Conservation (phyloP, 495 filamentous ascomycete genomes). For the Trichocladium uniseriatum region DNA sequence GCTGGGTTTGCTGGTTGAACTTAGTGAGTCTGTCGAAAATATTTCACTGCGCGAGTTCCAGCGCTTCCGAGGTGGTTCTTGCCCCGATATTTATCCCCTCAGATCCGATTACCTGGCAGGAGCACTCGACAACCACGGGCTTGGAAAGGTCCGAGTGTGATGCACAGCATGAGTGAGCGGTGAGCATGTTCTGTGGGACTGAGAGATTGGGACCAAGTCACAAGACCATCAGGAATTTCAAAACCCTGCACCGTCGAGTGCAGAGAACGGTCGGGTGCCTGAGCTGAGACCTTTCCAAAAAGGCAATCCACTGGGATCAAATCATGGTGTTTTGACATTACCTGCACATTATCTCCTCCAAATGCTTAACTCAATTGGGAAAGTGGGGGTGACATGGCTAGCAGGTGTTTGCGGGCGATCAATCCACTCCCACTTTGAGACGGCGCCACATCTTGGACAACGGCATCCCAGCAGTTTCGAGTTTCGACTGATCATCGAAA, state of each 20-base stretch:
- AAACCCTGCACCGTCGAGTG: neutral
- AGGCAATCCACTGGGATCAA: neutral
- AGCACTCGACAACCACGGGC: neutral
- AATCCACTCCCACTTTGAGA: neutral
- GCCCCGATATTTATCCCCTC: constrained; percentile 2
- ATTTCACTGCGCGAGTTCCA: neutral
- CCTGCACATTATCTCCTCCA: neutral
- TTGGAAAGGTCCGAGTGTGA: neutral
- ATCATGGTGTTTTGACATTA: constrained; percentile 4
- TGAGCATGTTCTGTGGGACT: constrained; percentile 13
- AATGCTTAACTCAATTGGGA: constrained; percentile 6
- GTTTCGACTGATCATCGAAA: neutral
- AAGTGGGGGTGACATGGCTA: constrained; percentile 6
- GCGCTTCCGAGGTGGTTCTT: neutral
- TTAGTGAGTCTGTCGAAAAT: too few species aligned
- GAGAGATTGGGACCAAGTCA: constrained; percentile 12
- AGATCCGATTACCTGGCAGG: neutral
- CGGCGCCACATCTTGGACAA: neutral
- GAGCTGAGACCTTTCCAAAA: constrained; percentile 6
- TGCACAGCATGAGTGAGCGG: constrained; percentile 6
- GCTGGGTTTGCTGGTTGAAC: too few species aligned
- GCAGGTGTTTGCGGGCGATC: constrained; percentile 1
- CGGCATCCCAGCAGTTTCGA: neutral
- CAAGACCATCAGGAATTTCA: constrained; percentile 16
- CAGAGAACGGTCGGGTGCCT: constrained; percentile 1